Evolutionary conservation across 1,284 basidiomycete species (phyloP), one percentile per base, ranked within the genome.

Genomic region (Cutaneotrichosporon cutaneum): DNA sequence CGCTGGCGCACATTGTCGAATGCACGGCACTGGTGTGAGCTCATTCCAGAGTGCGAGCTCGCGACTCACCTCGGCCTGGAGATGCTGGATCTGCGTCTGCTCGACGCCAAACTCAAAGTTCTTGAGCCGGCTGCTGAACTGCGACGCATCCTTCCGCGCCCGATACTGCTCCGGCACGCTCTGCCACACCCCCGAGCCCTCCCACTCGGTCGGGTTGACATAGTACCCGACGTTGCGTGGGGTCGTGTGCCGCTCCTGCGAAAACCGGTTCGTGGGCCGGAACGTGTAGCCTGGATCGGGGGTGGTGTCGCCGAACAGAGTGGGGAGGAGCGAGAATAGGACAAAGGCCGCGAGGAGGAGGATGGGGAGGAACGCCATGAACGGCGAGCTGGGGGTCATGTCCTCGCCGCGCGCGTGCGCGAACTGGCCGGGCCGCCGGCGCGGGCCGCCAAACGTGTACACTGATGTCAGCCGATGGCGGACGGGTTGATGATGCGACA

Each of bases 231-330:
- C 82, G 48, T 86, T 85, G 62, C 90, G 80, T 22, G 84, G 83
- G 44, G 81, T 80, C 26, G 93, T 95, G 58, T 85, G 81, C 62
- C 90, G 84, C 73, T 86, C 84, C 26, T 84, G 75, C 69, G 85
- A 85, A 72, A 85, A 89, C 52, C 85, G 83, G 30, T 56, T 59
- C 22, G 67, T 67, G 13, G 83, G 58, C 13, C 83, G 74, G 81
- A 94, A 98, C 0, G 88, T 83, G 80, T 88, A 98, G 5, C 82
- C 80, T 5, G 94, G 94, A 69, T 96, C 90, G 0, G 91, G 89
- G 7, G 85, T 83, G 0, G 85, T 82, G 8, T 85, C 74, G 2
- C 86, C 82, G 78, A 96, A 90, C 59, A 84, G 62, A 4, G 83
- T 86, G 1, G 94, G 93, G 7, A 98, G 79, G 56, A 92, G 88